Evolutionary conservation across 1,284 basidiomycete genomes (phyloP).

Genomic region (Irpex sp.): DNA sequence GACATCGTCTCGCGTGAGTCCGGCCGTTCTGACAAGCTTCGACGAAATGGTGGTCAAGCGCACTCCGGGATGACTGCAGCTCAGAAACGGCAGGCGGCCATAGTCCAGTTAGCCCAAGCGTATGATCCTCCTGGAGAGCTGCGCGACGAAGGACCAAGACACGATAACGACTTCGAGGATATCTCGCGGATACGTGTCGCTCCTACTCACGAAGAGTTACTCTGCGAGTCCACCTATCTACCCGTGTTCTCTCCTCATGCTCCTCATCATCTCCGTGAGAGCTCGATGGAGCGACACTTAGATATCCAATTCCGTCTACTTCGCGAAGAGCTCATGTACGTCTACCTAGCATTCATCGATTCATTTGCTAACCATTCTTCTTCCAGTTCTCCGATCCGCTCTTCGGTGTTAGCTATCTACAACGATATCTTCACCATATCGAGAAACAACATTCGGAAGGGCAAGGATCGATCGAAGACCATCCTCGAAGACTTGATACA

Average conservation of each 20-base stretch:
- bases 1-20: constrained; percentile 41
- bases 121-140: constrained; percentile 56
- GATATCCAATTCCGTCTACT: constrained; percentile 71
- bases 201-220: constrained; percentile 61
- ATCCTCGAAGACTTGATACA: constrained; percentile 19
- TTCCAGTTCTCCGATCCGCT: constrained; percentile 27
- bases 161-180: constrained; percentile 61
- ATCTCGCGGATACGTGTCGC: constrained; percentile 57
- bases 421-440: constrained; percentile 25
- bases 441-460: neutral
- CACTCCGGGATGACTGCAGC: constrained; percentile 33
- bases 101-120: constrained; percentile 28
- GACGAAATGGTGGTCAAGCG: constrained; percentile 9
- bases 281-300: constrained; percentile 57
- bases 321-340: constrained; percentile 64
- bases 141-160: constrained; percentile 47
- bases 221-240: constrained; percentile 46
- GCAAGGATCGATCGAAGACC: constrained; percentile 12
- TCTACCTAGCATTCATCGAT: constrained; percentile 7
- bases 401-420: constrained; percentile 27
- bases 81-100: constrained; percentile 17
- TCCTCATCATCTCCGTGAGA: constrained; percentile 52
- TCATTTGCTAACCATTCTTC: neutral
- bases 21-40: constrained; percentile 10
- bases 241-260: constrained; percentile 55